A percentile compares a stretch with the other conserved stretches of the same genome.
Conservation (phyloP, 2,329 filamentous ascomycete genomes). For the Elsinoe arachidis region DNA sequence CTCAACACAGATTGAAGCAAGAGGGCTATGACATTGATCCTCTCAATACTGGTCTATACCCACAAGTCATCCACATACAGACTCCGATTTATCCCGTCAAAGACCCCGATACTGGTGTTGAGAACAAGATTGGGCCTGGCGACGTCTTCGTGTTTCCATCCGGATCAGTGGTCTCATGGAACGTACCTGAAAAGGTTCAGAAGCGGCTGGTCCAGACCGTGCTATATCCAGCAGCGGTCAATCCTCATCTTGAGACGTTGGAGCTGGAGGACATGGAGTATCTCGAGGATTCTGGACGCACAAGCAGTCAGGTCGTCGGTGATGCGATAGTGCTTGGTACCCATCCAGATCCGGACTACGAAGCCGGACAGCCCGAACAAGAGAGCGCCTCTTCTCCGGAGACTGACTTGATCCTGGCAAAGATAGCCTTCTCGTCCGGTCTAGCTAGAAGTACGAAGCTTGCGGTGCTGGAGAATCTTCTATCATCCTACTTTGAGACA, state of each 20-base stretch:
- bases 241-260: constrained; percentile 60
- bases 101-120: constrained; percentile 38
- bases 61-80: constrained; percentile 56
- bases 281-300: constrained; percentile 61
- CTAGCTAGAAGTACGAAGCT: constrained; percentile 89
- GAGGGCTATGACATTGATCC: constrained; percentile 57
- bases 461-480: constrained; percentile 75
- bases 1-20: constrained; percentile 47
- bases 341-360: constrained; percentile 33
- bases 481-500: constrained; percentile 77
- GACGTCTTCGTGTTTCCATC: constrained; percentile 96
- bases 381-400: neutral
- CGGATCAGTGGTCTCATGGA: constrained; percentile 89
- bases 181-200: constrained; percentile 66
- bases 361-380: constrained; percentile 14
- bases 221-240: constrained; percentile 66
- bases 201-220: constrained; percentile 60
- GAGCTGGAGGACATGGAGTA: constrained; percentile 91
- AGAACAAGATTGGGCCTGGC: constrained; percentile 37
- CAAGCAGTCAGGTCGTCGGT: constrained; percentile 70
- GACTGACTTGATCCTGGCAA: constrained; percentile 63
- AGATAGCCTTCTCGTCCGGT: constrained; percentile 93
- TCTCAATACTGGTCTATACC: constrained; percentile 51
- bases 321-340: constrained; percentile 87
- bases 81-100: constrained; percentile 32